Conservation (phyloP, 257 asterid genomes). For the Forsythia viridissima region DNA sequence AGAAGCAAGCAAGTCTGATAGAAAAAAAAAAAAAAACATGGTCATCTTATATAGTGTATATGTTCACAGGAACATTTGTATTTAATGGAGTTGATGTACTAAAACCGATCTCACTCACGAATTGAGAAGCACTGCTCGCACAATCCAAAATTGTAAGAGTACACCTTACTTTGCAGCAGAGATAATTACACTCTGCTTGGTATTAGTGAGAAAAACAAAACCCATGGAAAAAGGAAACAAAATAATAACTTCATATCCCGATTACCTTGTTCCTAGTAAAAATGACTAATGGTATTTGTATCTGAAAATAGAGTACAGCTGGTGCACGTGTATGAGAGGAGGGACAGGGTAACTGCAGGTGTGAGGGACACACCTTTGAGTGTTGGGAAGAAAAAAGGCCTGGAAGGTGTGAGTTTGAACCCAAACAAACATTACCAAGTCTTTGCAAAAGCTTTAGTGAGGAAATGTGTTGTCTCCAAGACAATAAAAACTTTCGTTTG, state of each 20-base stretch:
- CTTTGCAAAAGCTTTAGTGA: not conserved
- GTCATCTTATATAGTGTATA: not conserved
- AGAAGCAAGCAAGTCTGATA: slow-evolving; percentile 79
- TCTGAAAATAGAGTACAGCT: not conserved
- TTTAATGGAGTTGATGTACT: not conserved
- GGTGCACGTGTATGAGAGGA: not conserved
- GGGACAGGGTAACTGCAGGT: not conserved
- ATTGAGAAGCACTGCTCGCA: no score
- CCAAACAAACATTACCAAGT: not conserved
- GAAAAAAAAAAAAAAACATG: no score
- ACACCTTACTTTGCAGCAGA: no score
- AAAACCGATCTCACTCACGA: no score
- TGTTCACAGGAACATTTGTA: not conserved
- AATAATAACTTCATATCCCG: not conserved
- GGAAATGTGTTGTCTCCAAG: not conserved
- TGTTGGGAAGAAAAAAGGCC: not conserved
- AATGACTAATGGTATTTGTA: not conserved
- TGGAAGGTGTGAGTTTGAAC: not conserved
- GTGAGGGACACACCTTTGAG: not conserved
- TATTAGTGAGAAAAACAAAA: no score
- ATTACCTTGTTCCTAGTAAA: not conserved
- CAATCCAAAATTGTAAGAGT: no score
- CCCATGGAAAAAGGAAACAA: not conserved
- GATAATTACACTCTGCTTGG: no score
- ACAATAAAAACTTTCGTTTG: not conserved